Evolutionary conservation across 202 grass and related monocot genomes (phyloP), one percentile per base, ranked within the genome.

Genomic region (Schoenoplectus tabernaemontani): DNA sequence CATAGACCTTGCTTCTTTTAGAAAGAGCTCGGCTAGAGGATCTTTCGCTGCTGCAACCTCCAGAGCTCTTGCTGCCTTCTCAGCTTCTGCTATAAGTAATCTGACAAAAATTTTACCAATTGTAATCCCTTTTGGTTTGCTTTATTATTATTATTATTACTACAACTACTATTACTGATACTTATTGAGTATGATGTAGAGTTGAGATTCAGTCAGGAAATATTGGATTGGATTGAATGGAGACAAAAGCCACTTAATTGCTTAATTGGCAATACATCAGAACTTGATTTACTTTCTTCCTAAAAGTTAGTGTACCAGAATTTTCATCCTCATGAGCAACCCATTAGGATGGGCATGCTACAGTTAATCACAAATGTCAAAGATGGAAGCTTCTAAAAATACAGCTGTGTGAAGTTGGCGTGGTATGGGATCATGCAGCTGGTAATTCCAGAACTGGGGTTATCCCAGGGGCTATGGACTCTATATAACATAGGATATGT

Each of bases 81-180:
- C 89, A 19, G 91, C 91, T 90, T 97, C 91, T 36, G 74, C 82
- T 82, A 97, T 97, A 28, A 90, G 75, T 79, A 90, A 85, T 84
- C 94, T 97, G 66, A 86, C 76, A 79, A 79, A 62, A 28, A 28
- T 28, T 28, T 28, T 28, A 28, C 28, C 28, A 28, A 28, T 28
- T 28, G 28, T 28, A 28, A 28, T 28, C 28, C 28, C 28, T 28
- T 66, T 41, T 66, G 63, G 63, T 66, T 66, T 66, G 41, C 60
- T 34, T 9, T 64, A 34, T 17, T 30, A 15, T 32, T 30, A 32
- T 30, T 4, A 9, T 51, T 28, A 28, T 28, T 28, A 28, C 28
- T 28, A 28, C 28, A 28, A 28, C 28, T 28, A 28, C 28, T 28
- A 28, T 28, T 28, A 28, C 28, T 28, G 28, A 28, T 28, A 28